Base-by-base conservation (phyloP, 2,329 filamentous ascomycete species). In the Biscogniauxia marginata region DNA sequence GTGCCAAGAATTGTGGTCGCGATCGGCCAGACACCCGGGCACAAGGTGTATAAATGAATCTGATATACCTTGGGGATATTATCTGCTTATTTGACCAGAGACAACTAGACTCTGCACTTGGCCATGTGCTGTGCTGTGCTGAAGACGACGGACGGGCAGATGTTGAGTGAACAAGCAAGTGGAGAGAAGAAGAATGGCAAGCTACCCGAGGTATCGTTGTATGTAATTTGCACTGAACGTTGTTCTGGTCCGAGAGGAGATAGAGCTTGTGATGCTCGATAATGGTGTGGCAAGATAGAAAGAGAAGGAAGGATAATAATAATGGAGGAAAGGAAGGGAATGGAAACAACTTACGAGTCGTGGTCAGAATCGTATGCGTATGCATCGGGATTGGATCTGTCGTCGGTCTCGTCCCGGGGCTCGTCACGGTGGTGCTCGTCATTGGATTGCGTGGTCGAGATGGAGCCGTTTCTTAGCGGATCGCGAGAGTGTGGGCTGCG, bases 341-440 rank as follows among this genome's bases (percentile, higher is more conserved):
- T 45, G 49, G 49, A 50, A 53, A 49, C 54, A 54, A 68, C 60
- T 72, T 67, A 67, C 60, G 53, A 61, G 46, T 75, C 73, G 9
- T 63, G 65, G 53, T 74, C 73, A 11, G 70, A 73, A 56, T 73
- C 69, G 47, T 69, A 71, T 23, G 71, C 72, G n/a, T n/a, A n/a
- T 23, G 70, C 71, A 18, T 66, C 70, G 57, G 73, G 70, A 58
- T 71, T 74, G 54, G 30, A 16, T 9, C 54, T 65, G 34, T 74
- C 59, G 46, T 60, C 57, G 13, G 46, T 53, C 16, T 61, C 55
- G 21, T 59, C 56, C 25, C 44, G 55, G 58, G 55, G 57, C 5
- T 43, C 7, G 22, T 46, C 54, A 34, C 25, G 45, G 18, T 55
- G 54, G 23, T 39, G 19, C 18, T 57, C 70, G 34, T 73, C 71